Evolutionary conservation across 2,329 filamentous ascomycete genomes (phyloP).

Genomic region (Microsporum ferrugineum): DNA sequence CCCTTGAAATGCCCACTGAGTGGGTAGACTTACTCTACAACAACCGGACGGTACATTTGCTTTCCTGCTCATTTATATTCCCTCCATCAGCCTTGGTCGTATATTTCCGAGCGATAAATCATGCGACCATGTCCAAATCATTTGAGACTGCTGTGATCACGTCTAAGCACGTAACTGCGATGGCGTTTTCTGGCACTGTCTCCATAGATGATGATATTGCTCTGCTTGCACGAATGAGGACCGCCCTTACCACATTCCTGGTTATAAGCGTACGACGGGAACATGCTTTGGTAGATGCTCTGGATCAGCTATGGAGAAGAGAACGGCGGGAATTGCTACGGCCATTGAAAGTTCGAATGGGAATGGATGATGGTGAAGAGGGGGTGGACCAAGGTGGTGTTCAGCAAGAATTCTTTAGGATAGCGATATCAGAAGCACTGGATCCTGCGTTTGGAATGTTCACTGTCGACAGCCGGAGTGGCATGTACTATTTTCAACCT

Average conservation of each 20-base stretch:
- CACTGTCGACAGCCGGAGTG: constrained; percentile 56
- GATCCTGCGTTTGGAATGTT: constrained; percentile 68
- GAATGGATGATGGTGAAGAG: constrained; percentile 70
- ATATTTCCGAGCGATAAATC: constrained; percentile 82
- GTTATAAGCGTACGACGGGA: constrained; percentile 58
- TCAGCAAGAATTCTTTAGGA: constrained; percentile 88
- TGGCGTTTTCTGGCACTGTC: constrained; percentile 32
- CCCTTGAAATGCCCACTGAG: constrained; percentile 59
- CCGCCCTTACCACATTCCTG: constrained; percentile 58
- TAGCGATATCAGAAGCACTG: constrained; percentile 69
- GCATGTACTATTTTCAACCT: constrained; percentile 80
- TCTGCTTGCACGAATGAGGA: constrained; percentile 52
- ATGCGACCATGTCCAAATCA: constrained; percentile 69
- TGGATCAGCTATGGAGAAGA: constrained; percentile 82
- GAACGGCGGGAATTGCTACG: constrained; percentile 70
- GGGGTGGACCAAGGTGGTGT: constrained; percentile 91
- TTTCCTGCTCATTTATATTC: constrained; percentile 75
- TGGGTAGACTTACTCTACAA: constrained; percentile 55
- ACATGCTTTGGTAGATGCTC: constrained; percentile 58
- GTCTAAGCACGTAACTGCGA: constrained; percentile 36
- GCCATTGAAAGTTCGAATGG: constrained; percentile 78
- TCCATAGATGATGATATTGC: constrained; percentile 47
- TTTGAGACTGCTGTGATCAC: constrained; percentile 55
- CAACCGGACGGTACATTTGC: constrained; percentile 57
- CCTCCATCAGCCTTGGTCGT: constrained; percentile 58